A percentile compares a stretch with the other conserved stretches of the same genome.
phyloP scores from a whole-genome alignment of 2,329 filamentous ascomycete genomes.

The Fusarium sp. region DNA sequence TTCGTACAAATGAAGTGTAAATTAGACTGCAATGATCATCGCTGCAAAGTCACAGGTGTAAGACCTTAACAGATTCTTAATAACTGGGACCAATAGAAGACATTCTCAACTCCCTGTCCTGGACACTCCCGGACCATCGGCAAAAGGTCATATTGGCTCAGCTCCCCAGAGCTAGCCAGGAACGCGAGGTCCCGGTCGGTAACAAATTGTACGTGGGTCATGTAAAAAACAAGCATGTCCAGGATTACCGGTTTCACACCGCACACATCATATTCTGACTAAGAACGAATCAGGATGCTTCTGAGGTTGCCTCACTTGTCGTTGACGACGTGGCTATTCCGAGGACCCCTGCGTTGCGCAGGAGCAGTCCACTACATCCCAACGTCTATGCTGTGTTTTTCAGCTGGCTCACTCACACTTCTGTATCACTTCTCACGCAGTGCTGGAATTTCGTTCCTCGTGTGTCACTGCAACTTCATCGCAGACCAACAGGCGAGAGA shows the following conservation, averaged over 20 bases:
- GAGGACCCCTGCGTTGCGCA: background rate
- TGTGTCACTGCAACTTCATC: too few species aligned
- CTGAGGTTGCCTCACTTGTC: background rate
- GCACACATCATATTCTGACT: too few species aligned
- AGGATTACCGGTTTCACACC: too few species aligned
- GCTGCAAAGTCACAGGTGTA: background rate
- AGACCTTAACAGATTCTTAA: background rate
- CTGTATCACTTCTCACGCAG: background rate
- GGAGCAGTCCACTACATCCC: background rate
- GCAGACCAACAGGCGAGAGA: too few species aligned
- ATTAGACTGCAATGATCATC: constrained; percentile 5
- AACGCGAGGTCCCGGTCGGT: constrained; percentile 5
- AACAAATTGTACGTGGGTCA: background rate
- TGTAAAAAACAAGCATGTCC: constrained; percentile 8
- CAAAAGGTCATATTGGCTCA: background rate
- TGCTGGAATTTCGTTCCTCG: background rate
- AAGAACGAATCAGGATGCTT: too few species aligned
- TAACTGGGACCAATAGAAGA: background rate
- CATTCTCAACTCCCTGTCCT: background rate
- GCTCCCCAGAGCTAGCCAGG: constrained; percentile 4
- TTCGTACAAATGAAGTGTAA: background rate
- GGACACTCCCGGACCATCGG: constrained; percentile 12
- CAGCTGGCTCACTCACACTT: background rate
- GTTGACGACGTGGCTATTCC: constrained; percentile 36
- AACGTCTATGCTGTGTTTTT: constrained; percentile 1